Conservation (phyloP, 179 eudicot genomes). For the Camellia oleifera region DNA sequence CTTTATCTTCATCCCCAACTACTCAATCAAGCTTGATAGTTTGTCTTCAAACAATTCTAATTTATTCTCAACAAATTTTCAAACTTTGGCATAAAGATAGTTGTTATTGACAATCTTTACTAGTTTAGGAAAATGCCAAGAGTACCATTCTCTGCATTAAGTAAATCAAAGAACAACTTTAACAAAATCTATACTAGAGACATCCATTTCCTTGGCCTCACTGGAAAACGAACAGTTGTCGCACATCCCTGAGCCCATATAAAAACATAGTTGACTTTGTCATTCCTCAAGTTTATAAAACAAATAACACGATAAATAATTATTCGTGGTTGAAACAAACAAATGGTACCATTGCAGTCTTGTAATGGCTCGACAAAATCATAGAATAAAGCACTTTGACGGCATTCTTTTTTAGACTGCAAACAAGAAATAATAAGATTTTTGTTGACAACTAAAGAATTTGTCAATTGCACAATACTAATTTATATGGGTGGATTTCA, state of each 20-base stretch:
- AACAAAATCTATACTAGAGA: conserved; percentile 40
- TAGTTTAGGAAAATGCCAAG: no score
- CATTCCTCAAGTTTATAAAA: not conserved
- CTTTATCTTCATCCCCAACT: no score
- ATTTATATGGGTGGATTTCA: not conserved
- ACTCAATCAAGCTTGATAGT: no score
- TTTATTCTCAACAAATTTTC: no score
- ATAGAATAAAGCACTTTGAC: conserved; percentile 80
- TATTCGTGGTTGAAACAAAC: not conserved
- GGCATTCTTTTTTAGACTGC: conserved; percentile 83
- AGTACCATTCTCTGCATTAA: no score
- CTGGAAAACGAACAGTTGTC: conserved; percentile 70
- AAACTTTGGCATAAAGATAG: no score
- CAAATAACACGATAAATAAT: not conserved
- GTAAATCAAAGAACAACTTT: no score
- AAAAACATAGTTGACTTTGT: not conserved
- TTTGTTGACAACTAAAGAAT: conserved; percentile 10
- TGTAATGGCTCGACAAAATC: conserved; percentile 90
- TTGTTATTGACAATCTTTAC: no score
- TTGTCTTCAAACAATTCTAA: no score
- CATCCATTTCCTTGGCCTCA: conserved; percentile 71
- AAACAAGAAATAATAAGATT: conserved; percentile 17
- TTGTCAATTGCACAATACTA: not conserved
- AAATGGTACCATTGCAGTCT: conserved; percentile 75
- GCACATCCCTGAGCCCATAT: conserved; percentile 68